Base-by-base conservation (phyloP, 2,329 filamentous ascomycete species). In the Botrytis galanthina region DNA sequence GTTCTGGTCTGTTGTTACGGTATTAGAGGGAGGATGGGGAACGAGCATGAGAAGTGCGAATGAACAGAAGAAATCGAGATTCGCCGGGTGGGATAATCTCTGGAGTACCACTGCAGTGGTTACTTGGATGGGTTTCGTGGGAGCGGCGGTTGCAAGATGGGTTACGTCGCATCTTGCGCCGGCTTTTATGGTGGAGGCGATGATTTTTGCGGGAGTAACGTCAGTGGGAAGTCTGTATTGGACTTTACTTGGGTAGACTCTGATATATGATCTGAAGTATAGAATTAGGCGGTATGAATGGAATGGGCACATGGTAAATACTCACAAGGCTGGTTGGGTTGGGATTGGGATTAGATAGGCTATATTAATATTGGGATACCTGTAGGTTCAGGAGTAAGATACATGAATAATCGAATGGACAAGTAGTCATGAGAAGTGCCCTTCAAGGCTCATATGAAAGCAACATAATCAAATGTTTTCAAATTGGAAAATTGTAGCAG, bases 1-100 rank as follows among this genome's bases (percentile, higher is more conserved):
- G 74, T 75, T 80, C 20, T 83, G 82, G 82, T 80, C 79, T 42
- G 73, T 82, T 39, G 26, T 82, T 9, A 83, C 82, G 0, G 75
- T 81, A 7, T 75, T 81, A 20, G 78, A 82, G 32, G 80, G 81
- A 22, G 79, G 80, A 0, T 83, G 81, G 82, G 82, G 81, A 2
- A 83, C 81, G 0, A 75, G 78, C 9, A 82, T 82, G 81, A 77
- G 82, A 5, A 79, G 78, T 29, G 78, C 76, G 44, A 75, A 74
- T 7, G 81, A 82, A 71, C 70, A 75, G 63, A 74, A 77, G 29
- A 79, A 80, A 61, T 72, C 64, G 14, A 60, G 71, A n/a, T 57
- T 60, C 46, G 74, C 64, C 10, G 71, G 74, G 0, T 63, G 73
- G 48, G 73, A 75, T 39, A 74, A 76, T 35, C 46, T 76, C 8